Percentiles rank a stretch among this genome's conserved stretches.
These are phyloP conservation scores for Blastobotrys raffinosifermentans DNA, from an alignment of 1,139 yeast species.

Conservation along the genomic window DNA sequence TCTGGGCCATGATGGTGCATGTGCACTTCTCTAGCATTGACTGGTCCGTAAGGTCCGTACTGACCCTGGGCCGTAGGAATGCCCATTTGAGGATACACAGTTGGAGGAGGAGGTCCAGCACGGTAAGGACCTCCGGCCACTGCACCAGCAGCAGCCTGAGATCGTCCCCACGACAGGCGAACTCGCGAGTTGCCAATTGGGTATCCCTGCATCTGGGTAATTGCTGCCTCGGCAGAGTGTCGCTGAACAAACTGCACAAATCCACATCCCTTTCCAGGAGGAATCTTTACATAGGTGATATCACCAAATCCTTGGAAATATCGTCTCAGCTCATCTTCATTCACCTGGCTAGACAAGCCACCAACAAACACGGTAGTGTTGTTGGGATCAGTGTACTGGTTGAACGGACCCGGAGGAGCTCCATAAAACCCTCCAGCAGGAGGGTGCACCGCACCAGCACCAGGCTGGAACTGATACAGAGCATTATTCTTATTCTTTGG, in stretches of 20 bases:
- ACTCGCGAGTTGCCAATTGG: conserved; percentile 82
- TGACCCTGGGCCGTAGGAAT: conserved; percentile 29
- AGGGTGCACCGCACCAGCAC: conserved; percentile 14
- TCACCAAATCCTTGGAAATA: conserved; percentile 81
- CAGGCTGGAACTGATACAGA: conserved; percentile 27
- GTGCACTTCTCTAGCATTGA: conserved; percentile 33
- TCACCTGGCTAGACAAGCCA: conserved; percentile 69
- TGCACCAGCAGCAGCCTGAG: conserved; percentile 25
- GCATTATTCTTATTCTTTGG: conserved; percentile 48
- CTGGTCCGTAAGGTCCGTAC: conserved; percentile 36
- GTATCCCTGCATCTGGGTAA: conserved; percentile 88
- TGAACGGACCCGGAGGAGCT: conserved; percentile 36
- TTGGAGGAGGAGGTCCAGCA: conserved; percentile 32
- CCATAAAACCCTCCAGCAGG: conserved; percentile 29
- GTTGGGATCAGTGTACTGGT: conserved; percentile 64
- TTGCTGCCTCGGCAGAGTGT: conserved; percentile 84
- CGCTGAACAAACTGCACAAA: conserved; percentile 77
- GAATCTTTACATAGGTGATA: conserved; percentile 79
- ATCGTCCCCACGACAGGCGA: conserved; percentile 85
- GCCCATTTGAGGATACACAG: conserved; percentile 33
- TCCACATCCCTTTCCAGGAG: conserved; percentile 91
- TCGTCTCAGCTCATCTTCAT: conserved; percentile 67
- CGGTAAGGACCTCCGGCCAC: conserved; percentile 24
- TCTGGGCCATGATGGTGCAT: conserved; percentile 20
- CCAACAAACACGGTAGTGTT: conserved; percentile 96